Evolutionary conservation across 768 basidiomycete genomes (phyloP), one percentile per base, ranked within the genome.

Genomic region (Trametes sanguinea): DNA sequence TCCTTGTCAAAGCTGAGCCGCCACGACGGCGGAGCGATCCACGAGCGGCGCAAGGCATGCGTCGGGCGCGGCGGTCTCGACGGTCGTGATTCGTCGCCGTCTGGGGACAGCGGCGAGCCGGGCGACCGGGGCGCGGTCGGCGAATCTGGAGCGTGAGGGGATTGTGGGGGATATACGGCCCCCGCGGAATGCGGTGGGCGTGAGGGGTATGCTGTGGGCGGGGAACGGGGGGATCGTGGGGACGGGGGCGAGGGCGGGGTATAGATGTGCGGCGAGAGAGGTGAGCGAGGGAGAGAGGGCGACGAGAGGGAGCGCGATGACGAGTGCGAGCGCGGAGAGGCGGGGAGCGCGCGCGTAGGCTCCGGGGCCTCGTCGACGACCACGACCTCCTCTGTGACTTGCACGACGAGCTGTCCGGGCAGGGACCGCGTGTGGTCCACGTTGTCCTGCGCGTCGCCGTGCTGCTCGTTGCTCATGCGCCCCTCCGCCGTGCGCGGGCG

Each of bases 11-110:
- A 27, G 40, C 60, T 65, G 17, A 65, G 37, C 39, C 64, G 48
- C 64, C 64, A 65, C 43, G 60, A 57, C 60, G 55, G 60, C 42
- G 64, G 64, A 46, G 64, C 42, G 22, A 58, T 45, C 64, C 64
- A 65, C 57, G 56, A 56, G 30, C 51, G 16, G 4, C 62, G 52
- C 33, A 14, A 5, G 3, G 17, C 40, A 11, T n/a, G 16, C 30
- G 32, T 30, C 13, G 39, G 8, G 3, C 11, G 46, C n/a, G 46
- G 29, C 22, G 46, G 40, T 1, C 46, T 44, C 9, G 56, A 17
- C 37, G 51, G 29, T 7, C 48, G 42, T 51, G 51, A 29, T 6
- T 44, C 47, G 47, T 37, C n/a, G 14, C 47, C 47, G 11, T 29
- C 44, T n/a, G 13, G 44, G 16, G 14, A n/a, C 29, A 10, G 27